These are phyloP conservation scores for Biscutella laevigata DNA, from an alignment of 441 rosid species.

Conservation along the genomic window DNA sequence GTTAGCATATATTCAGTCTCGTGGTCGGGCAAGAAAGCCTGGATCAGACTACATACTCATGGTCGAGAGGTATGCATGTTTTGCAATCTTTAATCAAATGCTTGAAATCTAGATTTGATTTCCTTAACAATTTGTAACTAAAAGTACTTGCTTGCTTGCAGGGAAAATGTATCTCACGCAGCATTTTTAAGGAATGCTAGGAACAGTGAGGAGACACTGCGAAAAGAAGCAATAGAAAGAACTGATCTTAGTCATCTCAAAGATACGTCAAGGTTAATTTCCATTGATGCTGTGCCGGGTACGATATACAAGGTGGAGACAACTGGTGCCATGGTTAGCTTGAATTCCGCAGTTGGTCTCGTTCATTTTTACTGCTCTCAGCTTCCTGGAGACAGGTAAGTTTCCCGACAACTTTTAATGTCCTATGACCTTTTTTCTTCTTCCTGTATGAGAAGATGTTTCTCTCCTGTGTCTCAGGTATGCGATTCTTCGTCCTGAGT, in stretches of 20 bases:
- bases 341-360: slow-evolving; percentile 96
- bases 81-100: neutral
- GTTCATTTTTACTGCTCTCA: slow-evolving; percentile 95
- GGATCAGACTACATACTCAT: slow-evolving; percentile 98
- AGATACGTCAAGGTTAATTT: slow-evolving; percentile 77
- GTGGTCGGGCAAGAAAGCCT: slow-evolving; percentile 99
- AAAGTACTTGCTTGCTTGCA: slow-evolving; percentile 21
- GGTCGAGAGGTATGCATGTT: slow-evolving; percentile 71
- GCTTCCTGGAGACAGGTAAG: slow-evolving; percentile 93
- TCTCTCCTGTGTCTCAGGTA: slow-evolving; percentile 40
- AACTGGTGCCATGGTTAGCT: slow-evolving; percentile 97
- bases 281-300: slow-evolving; percentile 71
- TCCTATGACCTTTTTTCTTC: neutral
- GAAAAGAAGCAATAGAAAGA: slow-evolving; percentile 97
- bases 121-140: neutral
- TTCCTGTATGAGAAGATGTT: slow-evolving; percentile 8
- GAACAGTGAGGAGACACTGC: slow-evolving; percentile 94
- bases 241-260: slow-evolving; percentile 94
- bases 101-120: neutral
- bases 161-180: slow-evolving; percentile 82
- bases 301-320: slow-evolving; percentile 90
- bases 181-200: slow-evolving; percentile 93
- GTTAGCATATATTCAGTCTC: slow-evolving; percentile 93
- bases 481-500: slow-evolving; percentile 95
- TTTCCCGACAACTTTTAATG: neutral